phyloP scores from a whole-genome alignment of 495 filamentous ascomycete species.

The Aspergillus carlsbadensis region DNA sequence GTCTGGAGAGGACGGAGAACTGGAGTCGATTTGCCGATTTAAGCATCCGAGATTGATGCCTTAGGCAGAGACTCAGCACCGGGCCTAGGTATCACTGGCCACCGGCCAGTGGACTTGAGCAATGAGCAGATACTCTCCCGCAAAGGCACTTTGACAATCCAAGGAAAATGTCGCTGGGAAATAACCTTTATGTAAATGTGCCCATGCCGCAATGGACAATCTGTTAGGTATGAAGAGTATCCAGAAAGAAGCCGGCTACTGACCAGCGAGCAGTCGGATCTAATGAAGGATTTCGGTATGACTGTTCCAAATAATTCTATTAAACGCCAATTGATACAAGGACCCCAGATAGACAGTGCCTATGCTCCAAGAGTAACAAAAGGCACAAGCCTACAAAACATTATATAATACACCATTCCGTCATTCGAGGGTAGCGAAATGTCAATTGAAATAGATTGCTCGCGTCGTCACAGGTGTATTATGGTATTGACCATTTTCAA shows the following conservation, averaged over 20 bases:
- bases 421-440: constrained; percentile 14
- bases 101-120: too few relatives aligned
- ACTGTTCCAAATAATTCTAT: constrained; percentile 14
- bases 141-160: too few relatives aligned
- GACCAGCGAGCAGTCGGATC: too few relatives aligned
- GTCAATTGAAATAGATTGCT: constrained; percentile 9
- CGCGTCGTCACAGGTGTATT: not conserved
- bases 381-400: constrained; percentile 17
- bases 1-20: not conserved
- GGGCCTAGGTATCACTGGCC: too few relatives aligned
- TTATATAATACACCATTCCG: constrained; percentile 27
- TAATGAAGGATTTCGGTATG: not conserved
- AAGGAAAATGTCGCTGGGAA: too few relatives aligned
- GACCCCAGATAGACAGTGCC: constrained; percentile 1
- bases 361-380: not conserved
- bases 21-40: constrained; percentile 1
- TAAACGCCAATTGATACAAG: constrained; percentile 15
- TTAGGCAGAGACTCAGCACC: too few relatives aligned
- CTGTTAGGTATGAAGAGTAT: not conserved
- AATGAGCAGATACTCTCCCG: too few relatives aligned
- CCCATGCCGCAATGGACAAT: too few relatives aligned
- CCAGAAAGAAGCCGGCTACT: not conserved
- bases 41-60: not conserved
- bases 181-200: too few relatives aligned
- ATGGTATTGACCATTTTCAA: not conserved